Evolutionary conservation across 257 asterid genomes (phyloP), one percentile per base, ranked within the genome.

Genomic region (Craterostigma plantagineum): DNA sequence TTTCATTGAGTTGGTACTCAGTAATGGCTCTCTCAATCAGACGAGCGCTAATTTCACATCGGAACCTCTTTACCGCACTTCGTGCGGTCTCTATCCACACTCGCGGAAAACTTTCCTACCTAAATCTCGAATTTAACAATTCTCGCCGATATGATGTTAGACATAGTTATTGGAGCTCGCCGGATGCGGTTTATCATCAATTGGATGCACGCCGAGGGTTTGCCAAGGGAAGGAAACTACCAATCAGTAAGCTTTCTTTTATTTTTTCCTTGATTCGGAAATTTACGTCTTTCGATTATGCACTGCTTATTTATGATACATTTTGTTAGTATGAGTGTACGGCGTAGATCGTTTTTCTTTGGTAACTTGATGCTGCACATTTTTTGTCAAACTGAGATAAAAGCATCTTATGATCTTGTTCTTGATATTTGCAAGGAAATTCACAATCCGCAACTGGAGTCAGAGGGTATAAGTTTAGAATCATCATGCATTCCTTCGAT

Each of bases 201-300:
- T 58, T 62, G 11, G 57, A 52, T 50, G 39, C 42, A 38, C 70
- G 66, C 49, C 69, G 94, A 59, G 66, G 82, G 38, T 85, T 74
- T 58, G 77, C 91, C 42, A 85, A 72, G 72, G 84, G 74, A 66
- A 70, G 81, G 53, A 77, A 67, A 43, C 93, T 60, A 45, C 75
- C 56, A 56, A 49, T 54, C 17, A 57, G 84, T 62, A 52, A 7
- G 54, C 47, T 45, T 43, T 42, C 15, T 42, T n/a, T n/a, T n/a
- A n/a, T n/a, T 15, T 53, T 40, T 14, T 40, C 16, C 15, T 10
- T 4, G 14, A 16, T n/a, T 11, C n/a, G 10, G 13, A 11, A 14
- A 11, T 16, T 2, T n/a, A 40, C 9, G 15, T n/a, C n/a, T n/a
- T n/a, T n/a, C n/a, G n/a, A n/a, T n/a, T n/a, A n/a, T n/a, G n/a